Evolutionary conservation across 768 basidiomycete genomes (phyloP).

Genomic region (Termitomyces sp.): DNA sequence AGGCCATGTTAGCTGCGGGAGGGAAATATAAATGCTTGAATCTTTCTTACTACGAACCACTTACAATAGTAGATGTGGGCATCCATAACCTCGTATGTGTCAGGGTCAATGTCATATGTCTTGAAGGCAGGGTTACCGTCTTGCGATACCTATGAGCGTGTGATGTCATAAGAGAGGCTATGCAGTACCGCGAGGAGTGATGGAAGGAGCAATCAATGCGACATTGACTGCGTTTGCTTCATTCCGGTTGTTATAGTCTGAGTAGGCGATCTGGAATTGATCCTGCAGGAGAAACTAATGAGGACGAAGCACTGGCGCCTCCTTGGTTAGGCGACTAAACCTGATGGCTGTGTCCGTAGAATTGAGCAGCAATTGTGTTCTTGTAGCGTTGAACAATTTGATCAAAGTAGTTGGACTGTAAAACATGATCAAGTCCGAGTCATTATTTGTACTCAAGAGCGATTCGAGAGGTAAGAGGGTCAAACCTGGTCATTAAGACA

Average conservation of each 20-base stretch:
- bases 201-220: conserved; percentile 48
- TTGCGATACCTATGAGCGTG: conserved; percentile 15
- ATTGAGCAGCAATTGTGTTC: conserved; percentile 55
- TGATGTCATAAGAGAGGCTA: neutral
- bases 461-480: neutral
- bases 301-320: neutral
- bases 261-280: conserved; percentile 57
- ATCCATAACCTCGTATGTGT: conserved; percentile 66
- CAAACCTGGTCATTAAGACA: conserved; percentile 48
- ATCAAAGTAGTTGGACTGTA: conserved; percentile 58
- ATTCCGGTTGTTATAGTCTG: conserved; percentile 43
- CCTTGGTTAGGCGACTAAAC: conserved; percentile 16
- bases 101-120: conserved; percentile 62
- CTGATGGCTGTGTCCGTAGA: conserved; percentile 59
- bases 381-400: conserved; percentile 60
- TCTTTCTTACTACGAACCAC: conserved; percentile 11
- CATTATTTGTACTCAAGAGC: neutral
- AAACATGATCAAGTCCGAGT: neutral
- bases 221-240: conserved; percentile 44
- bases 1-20: conserved; percentile 35
- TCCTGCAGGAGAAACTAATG: neutral
- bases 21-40: neutral
- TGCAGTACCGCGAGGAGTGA: conserved; percentile 47
- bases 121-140: conserved; percentile 56
- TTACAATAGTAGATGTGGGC: conserved; percentile 44